Evolutionary conservation across 2,329 filamentous ascomycete genomes (phyloP).

Genomic region (Aspergillus pseudoviridinutans): DNA sequence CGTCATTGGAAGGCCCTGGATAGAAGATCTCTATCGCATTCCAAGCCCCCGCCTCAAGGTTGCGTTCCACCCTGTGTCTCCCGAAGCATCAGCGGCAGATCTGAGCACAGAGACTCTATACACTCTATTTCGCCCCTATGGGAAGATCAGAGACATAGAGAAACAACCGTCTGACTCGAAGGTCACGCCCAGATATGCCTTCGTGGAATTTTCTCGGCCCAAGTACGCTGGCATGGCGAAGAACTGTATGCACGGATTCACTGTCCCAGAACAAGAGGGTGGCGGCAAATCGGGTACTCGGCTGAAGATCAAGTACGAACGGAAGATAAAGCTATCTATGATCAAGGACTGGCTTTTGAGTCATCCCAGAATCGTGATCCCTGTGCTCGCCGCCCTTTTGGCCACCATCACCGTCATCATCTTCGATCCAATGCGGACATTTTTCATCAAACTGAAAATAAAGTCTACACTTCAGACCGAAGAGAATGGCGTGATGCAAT

Average conservation of each 20-base stretch:
- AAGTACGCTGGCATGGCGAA: conserved; percentile 81
- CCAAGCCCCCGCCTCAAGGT: conserved; percentile 73
- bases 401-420: conserved; percentile 80
- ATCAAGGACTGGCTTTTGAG: conserved; percentile 82
- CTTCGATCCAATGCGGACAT: conserved; percentile 91
- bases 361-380: conserved; percentile 86
- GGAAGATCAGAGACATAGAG: conserved; percentile 81
- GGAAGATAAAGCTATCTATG: conserved; percentile 69
- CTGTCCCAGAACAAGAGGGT: conserved; percentile 63
- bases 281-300: conserved; percentile 73
- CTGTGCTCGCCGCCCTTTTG: conserved; percentile 72
- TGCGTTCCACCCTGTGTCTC: conserved; percentile 73
- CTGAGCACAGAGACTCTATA: conserved; percentile 84
- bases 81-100: conserved; percentile 70
- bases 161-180: conserved; percentile 84
- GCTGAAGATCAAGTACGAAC: conserved; percentile 79
- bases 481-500: conserved; percentile 70
- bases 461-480: conserved; percentile 70
- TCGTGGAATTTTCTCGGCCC: conserved; percentile 69
- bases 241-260: conserved; percentile 85
- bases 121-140: conserved; percentile 81
- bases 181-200: conserved; percentile 72
- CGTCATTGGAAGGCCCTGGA: conserved; percentile 83
- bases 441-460: conserved; percentile 86
- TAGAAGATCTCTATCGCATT: conserved; percentile 84